Percentiles rank a stretch among this genome's conserved stretches.
Conservation (phyloP, 768 basidiomycete species). For the Psilocybe cyanescens region DNA sequence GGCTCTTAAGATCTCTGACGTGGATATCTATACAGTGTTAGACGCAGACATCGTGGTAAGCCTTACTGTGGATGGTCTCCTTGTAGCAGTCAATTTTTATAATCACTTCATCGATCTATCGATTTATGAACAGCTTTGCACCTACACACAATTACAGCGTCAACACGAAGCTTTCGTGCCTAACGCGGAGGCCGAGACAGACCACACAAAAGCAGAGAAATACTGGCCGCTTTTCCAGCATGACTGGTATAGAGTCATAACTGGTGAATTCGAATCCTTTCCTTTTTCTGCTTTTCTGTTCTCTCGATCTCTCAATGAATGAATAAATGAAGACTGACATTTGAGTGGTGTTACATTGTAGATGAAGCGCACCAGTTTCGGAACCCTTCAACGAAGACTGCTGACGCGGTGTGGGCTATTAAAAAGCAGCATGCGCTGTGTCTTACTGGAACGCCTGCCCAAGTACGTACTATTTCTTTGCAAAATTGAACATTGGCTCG, state of each 20-base stretch:
- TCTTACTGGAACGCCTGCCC: conserved; percentile 16
- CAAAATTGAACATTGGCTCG: no score
- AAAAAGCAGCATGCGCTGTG: conserved; percentile 13
- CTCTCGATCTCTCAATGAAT: no score
- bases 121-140: not conserved
- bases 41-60: conserved; percentile 9
- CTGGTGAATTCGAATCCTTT: not conserved
- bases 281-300: no score
- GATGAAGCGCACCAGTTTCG: conserved; percentile 16
- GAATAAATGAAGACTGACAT: no score
- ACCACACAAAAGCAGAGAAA: not conserved
- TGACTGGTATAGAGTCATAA: conserved; percentile 3
- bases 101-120: not conserved
- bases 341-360: not conserved
- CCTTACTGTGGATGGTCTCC: not conserved
- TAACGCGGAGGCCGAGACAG: not conserved
- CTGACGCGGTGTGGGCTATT: conserved; percentile 8
- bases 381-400: conserved; percentile 11
- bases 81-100: not conserved
- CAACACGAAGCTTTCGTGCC: not conserved
- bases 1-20: not conserved
- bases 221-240: not conserved
- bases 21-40: not conserved
- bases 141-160: not conserved
- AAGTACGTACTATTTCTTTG: not conserved